Base-by-base conservation (phyloP, 2,329 filamentous ascomycete genomes). In the Calonectria crousiana region DNA sequence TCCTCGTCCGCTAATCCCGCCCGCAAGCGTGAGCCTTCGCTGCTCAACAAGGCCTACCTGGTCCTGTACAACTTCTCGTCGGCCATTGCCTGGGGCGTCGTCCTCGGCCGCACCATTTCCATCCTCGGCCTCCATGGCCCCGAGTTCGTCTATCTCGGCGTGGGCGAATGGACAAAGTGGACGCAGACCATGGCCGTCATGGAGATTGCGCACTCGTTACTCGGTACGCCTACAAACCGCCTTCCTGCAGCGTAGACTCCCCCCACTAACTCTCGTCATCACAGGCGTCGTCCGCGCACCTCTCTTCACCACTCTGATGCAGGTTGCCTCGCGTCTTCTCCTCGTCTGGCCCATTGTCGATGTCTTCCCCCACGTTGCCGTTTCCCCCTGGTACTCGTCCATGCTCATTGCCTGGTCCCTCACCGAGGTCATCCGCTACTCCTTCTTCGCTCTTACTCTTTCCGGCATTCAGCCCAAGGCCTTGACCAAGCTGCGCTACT, bases 391-490 rank as follows among this genome's bases (percentile, higher is more conserved):
- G 71, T 97, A 96, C 88, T 88, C 92, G 78, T 90, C 89, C 80
- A 95, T 98, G 95, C 90, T 98, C 73, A 82, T 93, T 71, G 96
- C 97, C 38, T 98, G 97, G 96, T 93, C 92, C 77, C 85, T 95
- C 73, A 98, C 97, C 74, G 97, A 99, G 87, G 94, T 98, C 68
- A 93, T 98, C 80, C 93, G 97, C 69, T 99, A 99, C 89, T 91
- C 92, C 62, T 99, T 95, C 89, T 98, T 98, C 84, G 94, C 94
- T 44, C 89, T 95, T 80, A 92, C 92, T 79, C 90, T 97, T 38
- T 86, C 88, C 76, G 89, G 91, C 34, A 83, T 86, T 74, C 91
- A 94, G 36, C 95, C 95, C 0, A 83, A 81, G 0, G 87, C 89
- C 74, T 89, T 98, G 82, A 92, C 92, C 47, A 98, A 95, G 94